A percentile compares a stretch with the other conserved stretches of the same genome.
phyloP scores from a whole-genome alignment of 768 basidiomycete genomes.

The Termitomyces sp. region DNA sequence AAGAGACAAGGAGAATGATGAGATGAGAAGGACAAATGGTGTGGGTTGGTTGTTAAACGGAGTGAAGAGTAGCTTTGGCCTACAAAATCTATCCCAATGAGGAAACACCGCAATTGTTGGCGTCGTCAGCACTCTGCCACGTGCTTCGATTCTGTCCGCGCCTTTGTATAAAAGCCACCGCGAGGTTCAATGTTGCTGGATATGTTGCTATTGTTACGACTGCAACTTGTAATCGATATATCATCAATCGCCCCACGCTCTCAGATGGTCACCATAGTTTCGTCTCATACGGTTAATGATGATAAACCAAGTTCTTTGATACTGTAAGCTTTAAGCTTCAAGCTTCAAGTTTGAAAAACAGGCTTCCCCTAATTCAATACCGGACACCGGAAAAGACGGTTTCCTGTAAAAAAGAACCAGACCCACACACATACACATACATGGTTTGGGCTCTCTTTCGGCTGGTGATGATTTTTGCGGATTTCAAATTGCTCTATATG shows the following conservation, averaged over 20 bases:
- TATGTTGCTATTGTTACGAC: background rate
- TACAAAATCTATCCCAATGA: slow-evolving; percentile 2
- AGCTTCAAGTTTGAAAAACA: background rate
- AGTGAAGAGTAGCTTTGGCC: background rate
- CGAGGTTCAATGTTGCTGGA: background rate
- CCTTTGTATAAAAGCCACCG: background rate
- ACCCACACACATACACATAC: too few species aligned
- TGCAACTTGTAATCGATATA: too few species aligned
- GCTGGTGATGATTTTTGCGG: background rate
- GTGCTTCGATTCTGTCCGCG: background rate
- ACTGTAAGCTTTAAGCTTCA: background rate
- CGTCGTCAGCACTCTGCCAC: background rate
- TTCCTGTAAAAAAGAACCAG: too few species aligned
- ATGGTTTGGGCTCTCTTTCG: too few species aligned
- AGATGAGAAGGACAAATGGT: background rate
- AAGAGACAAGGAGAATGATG: background rate
- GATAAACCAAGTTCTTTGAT: background rate
- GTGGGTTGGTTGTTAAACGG: background rate
- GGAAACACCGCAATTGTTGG: slow-evolving; percentile 4
- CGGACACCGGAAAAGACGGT: background rate
- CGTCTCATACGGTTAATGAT: background rate
- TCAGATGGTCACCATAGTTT: background rate
- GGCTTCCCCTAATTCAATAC: background rate
- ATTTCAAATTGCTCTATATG: background rate
- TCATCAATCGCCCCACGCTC: background rate